Conservation (phyloP, 768 basidiomycete species). For the Porpolomopsis calyptriformis region DNA sequence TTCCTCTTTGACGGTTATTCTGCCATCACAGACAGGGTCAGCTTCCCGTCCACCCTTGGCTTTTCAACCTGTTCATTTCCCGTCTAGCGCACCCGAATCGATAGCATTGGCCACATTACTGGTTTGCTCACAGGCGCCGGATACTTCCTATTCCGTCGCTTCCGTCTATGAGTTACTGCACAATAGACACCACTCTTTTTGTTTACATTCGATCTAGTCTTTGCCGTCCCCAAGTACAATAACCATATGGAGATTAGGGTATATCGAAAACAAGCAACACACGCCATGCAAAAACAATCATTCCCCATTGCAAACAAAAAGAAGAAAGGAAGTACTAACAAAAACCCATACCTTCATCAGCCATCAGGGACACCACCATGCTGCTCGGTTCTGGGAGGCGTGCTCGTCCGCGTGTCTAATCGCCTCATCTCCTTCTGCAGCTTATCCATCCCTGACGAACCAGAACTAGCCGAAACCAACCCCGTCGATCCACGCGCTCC, state of each 20-base stretch:
- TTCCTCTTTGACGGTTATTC: constrained; percentile 50
- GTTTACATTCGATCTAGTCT: too few relatives aligned
- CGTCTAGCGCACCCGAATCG: constrained; percentile 38
- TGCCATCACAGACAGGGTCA: constrained; percentile 30
- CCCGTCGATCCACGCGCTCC: constrained; percentile 46
- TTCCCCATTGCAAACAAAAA: too few relatives aligned
- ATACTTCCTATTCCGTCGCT: constrained; percentile 36
- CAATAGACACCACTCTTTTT: too few relatives aligned
- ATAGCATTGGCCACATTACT: constrained; percentile 60
- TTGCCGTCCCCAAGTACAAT: too few relatives aligned
- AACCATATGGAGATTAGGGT: too few relatives aligned
- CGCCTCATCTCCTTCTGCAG: constrained; percentile 74
- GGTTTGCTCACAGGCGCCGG: constrained; percentile 52
- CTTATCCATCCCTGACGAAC: constrained; percentile 49
- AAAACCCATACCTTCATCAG: too few relatives aligned
- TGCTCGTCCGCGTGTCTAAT: constrained; percentile 69
- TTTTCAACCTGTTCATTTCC: not conserved
- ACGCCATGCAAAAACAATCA: too few relatives aligned
- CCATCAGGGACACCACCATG: too few relatives aligned
- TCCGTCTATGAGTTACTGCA: constrained; percentile 1
- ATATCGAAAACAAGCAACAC: too few relatives aligned
- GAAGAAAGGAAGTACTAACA: too few relatives aligned
- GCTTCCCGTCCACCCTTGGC: constrained; percentile 9
- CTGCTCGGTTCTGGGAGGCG: constrained; percentile 50
- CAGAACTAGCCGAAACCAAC: too few relatives aligned